Conservation (phyloP, 345 rosid genomes). For the Bretschneidera sinensis region DNA sequence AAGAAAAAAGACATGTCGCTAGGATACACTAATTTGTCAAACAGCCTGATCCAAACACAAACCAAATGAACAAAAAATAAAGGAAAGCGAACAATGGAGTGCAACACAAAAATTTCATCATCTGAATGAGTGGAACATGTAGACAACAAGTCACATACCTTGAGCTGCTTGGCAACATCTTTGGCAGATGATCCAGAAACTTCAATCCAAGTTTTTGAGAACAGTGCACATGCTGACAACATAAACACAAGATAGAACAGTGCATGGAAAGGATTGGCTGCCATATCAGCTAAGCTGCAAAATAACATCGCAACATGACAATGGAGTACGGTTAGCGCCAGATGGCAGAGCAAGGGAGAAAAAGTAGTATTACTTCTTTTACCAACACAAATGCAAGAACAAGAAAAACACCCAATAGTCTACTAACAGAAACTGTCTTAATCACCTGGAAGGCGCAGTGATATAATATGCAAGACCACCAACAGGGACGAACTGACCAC, state of each 20-base stretch:
- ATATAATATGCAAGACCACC: conserved; percentile 82
- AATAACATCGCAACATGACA: background rate
- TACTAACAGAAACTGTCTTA: background rate
- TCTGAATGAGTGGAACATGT: too few relatives aligned
- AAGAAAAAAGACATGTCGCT: too few relatives aligned
- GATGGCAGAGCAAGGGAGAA: background rate
- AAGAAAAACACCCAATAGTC: background rate
- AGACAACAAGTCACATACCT: too few relatives aligned
- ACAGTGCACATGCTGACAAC: conserved; percentile 79
- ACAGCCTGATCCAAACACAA: too few relatives aligned
- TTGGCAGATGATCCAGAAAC: conserved; percentile 84
- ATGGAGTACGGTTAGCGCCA: background rate
- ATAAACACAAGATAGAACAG: conserved; percentile 73
- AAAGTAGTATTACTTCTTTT: background rate
- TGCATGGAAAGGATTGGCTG: conserved; percentile 91
- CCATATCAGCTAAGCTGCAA: conserved; percentile 85
- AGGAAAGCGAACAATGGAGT: too few relatives aligned
- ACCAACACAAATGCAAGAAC: background rate
- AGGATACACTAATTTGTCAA: too few relatives aligned
- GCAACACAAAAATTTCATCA: too few relatives aligned
- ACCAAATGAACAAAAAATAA: too few relatives aligned
- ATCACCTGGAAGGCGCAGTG: conserved; percentile 77
- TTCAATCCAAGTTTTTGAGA: conserved; percentile 92
- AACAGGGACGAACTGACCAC: conserved; percentile 73
- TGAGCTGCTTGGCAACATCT: conserved; percentile 87